Conservation (phyloP, 2,329 filamentous ascomycete species). For the Sporothrix protearum region DNA sequence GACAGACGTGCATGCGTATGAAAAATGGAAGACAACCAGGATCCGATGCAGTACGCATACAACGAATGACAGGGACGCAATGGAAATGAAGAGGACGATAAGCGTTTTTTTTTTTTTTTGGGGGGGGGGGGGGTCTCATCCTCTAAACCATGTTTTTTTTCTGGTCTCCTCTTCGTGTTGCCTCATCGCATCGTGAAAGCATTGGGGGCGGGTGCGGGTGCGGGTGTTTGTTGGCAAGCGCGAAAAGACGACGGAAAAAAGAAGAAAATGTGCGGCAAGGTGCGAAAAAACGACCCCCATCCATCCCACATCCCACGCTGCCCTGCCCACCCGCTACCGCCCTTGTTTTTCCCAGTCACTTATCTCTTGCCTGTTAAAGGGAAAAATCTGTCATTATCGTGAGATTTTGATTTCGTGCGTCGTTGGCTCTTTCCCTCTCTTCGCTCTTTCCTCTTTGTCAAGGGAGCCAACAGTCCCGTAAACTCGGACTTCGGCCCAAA, state of each 20-base stretch:
- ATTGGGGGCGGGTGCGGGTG: not conserved
- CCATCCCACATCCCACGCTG: conserved; percentile 3
- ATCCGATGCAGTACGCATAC: not conserved
- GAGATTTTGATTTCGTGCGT: not conserved
- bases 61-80: not conserved
- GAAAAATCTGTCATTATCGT: conserved; percentile 10
- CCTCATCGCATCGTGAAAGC: conserved; percentile 16
- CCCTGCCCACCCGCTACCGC: not conserved
- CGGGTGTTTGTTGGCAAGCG: conserved; percentile 1
- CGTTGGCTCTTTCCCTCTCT: not conserved
- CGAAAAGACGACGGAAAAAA: not conserved
- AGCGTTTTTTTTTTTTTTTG: not conserved
- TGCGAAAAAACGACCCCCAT: not conserved
- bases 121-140: too few relatives aligned
- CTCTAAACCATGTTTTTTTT: not conserved
- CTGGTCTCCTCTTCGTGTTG: conserved; percentile 2
- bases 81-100: not conserved
- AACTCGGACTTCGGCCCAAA: not conserved
- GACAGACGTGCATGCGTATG: conserved; percentile 8
- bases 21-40: not conserved
- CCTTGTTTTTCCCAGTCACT: not conserved
- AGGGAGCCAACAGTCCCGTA: not conserved
- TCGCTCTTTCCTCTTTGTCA: not conserved
- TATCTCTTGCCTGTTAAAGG: conserved; percentile 5
- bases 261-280: not conserved